Percentiles rank a stretch among this genome's conserved stretches.
These are phyloP conservation scores for Cryptococcus sp. DNA, from an alignment of 1,284 basidiomycete genomes.

Conservation along the genomic window DNA sequence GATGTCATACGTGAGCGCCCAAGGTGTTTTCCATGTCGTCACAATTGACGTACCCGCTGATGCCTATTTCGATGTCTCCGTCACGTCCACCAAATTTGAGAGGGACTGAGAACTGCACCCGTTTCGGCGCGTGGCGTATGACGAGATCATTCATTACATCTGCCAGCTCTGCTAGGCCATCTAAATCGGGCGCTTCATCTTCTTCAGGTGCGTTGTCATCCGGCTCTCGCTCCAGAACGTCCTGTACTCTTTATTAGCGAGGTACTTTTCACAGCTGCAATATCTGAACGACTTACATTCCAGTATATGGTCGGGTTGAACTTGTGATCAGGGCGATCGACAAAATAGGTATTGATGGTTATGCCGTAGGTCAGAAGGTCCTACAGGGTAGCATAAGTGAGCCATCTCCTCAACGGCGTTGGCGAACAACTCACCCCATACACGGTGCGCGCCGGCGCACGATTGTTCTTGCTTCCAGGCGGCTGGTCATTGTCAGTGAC, in stretches of 20 bases:
- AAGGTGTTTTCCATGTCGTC: background rate
- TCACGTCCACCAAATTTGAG: slow-evolving; percentile 66
- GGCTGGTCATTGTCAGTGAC: slow-evolving; percentile 88
- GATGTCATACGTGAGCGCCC: slow-evolving; percentile 3
- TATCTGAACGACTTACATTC: slow-evolving; percentile 61
- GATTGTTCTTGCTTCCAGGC: slow-evolving; percentile 30
- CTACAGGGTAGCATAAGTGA: slow-evolving; percentile 53
- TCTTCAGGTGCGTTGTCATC: slow-evolving; percentile 54
- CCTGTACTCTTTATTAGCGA: slow-evolving; percentile 29
- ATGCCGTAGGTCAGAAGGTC: slow-evolving; percentile 80
- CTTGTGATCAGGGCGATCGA: slow-evolving; percentile 66
- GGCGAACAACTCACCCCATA: slow-evolving; percentile 34
- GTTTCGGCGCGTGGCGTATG: slow-evolving; percentile 81
- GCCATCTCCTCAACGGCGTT: background rate
- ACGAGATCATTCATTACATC: slow-evolving; percentile 64
- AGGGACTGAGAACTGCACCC: slow-evolving; percentile 79
- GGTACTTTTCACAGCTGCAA: background rate
- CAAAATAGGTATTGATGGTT: slow-evolving; percentile 88
- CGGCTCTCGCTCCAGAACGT: slow-evolving; percentile 63
- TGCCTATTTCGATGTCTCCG: slow-evolving; percentile 77
- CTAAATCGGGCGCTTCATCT: slow-evolving; percentile 58
- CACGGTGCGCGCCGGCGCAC: slow-evolving; percentile 43
- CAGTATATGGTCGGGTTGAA: slow-evolving; percentile 83
- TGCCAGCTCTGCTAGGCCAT: slow-evolving; percentile 65
- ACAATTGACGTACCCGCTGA: slow-evolving; percentile 71